These are phyloP conservation scores for Rubia yunnanensis DNA, from an alignment of 257 asterid species.

Conservation along the genomic window DNA sequence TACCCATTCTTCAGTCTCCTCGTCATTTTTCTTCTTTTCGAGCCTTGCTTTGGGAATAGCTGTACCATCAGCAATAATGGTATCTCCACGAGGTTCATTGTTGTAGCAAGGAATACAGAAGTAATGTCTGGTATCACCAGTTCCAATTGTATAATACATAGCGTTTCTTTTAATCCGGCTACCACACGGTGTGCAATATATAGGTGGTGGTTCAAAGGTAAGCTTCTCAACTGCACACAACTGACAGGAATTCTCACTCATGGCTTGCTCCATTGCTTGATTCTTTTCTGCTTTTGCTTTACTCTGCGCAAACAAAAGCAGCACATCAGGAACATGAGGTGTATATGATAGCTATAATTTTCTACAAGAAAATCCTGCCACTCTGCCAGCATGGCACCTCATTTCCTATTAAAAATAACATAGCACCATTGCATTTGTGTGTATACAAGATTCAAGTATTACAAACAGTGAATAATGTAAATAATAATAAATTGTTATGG, in stretches of 20 bases:
- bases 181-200: constrained; percentile 90
- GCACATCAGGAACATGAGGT: background rate
- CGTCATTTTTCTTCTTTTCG: constrained; percentile 86
- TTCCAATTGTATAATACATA: constrained; percentile 75
- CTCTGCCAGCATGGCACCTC: background rate
- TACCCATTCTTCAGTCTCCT: constrained; percentile 99
- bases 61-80: constrained; percentile 59
- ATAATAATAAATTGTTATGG: background rate
- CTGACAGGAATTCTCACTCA: constrained; percentile 96
- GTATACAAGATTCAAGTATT: too few relatives aligned
- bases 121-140: constrained; percentile 87
- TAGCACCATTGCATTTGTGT: background rate
- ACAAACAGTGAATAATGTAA: background rate
- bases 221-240: constrained; percentile 98
- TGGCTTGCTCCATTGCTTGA: constrained; percentile 86
- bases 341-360: background rate
- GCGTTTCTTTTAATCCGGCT: constrained; percentile 93
- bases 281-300: constrained; percentile 89
- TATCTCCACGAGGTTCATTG: constrained; percentile 85
- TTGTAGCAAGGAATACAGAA: constrained; percentile 89
- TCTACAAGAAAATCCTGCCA: background rate
- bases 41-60: constrained; percentile 66
- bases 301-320: constrained; percentile 46
- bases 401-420: too few relatives aligned
- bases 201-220: constrained; percentile 93